These are phyloP conservation scores for Dimocarpus longan DNA, from an alignment of 345 rosid species.

Conservation along the genomic window DNA sequence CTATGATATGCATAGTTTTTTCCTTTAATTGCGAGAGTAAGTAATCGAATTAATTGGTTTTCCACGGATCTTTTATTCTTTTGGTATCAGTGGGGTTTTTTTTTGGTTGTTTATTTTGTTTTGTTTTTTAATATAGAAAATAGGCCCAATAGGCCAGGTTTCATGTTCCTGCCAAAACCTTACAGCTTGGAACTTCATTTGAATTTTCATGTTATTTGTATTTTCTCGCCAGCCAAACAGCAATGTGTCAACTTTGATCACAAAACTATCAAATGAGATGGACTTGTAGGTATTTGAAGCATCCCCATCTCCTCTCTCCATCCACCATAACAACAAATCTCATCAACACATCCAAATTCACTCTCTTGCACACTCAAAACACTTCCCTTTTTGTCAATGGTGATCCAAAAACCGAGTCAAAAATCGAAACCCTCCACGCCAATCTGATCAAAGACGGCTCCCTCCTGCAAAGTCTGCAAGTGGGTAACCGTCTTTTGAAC, in stretches of 20 bases:
- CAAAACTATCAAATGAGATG: not conserved
- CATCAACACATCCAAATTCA: not conserved
- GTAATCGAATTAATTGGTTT: no score
- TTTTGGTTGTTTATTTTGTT: no score
- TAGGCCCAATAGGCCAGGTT: no score
- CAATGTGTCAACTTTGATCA: no score
- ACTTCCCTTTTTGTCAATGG: not conserved
- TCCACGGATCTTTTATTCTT: no score
- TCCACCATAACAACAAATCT: not conserved
- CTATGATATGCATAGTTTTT: no score
- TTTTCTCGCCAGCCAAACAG: not conserved
- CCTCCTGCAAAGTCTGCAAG: constrained; percentile 18
- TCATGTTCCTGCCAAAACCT: no score
- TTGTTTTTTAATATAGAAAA: no score
- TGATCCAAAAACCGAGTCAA: not conserved
- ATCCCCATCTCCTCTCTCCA: not conserved
- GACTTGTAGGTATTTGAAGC: not conserved
- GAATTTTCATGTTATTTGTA: not conserved
- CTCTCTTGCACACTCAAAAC: not conserved
- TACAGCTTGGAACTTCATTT: not conserved
- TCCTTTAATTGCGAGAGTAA: no score
- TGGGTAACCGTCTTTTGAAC: constrained; percentile 20
- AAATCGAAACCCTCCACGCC: constrained; percentile 28
- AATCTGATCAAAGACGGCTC: constrained; percentile 33
- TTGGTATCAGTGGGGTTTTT: no score